Evolutionary conservation across 768 basidiomycete genomes (phyloP).

Genomic region (Lepiota brunneoincarnata): DNA sequence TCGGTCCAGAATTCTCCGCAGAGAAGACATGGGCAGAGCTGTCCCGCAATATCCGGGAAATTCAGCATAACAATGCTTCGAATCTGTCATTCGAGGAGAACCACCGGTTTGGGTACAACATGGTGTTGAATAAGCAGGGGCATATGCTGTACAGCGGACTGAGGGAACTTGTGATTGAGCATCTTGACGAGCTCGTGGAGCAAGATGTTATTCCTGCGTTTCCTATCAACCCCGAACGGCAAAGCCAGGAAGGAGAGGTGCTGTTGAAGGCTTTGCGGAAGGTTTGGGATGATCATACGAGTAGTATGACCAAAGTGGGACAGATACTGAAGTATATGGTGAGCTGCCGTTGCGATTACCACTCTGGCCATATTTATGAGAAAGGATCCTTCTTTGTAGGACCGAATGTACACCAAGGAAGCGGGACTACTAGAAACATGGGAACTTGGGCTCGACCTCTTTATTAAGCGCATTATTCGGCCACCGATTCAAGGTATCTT

Average conservation of each 20-base stretch:
- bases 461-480: constrained; percentile 77
- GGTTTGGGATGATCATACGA: constrained; percentile 93
- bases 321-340: constrained; percentile 98
- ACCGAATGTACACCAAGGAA: constrained; percentile 79
- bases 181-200: constrained; percentile 77
- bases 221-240: constrained; percentile 65
- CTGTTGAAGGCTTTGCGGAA: constrained; percentile 78
- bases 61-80: constrained; percentile 90
- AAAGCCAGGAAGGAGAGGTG: constrained; percentile 80
- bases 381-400: constrained; percentile 44
- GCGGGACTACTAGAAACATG: constrained; percentile 78
- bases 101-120: constrained; percentile 91
- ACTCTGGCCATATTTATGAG: too few relatives aligned
- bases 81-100: constrained; percentile 79
- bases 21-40: constrained; percentile 84
- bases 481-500: constrained; percentile 83
- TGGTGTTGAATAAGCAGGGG: constrained; percentile 86
- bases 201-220: constrained; percentile 80
- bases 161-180: constrained; percentile 71
- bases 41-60: constrained; percentile 85
- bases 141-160: constrained; percentile 87
- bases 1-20: constrained; percentile 70
- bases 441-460: constrained; percentile 80
- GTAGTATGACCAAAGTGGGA: constrained; percentile 83
- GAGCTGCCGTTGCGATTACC: constrained; percentile 19